phyloP scores from a whole-genome alignment of 306 rosid species.

The Sophora flavescens region DNA sequence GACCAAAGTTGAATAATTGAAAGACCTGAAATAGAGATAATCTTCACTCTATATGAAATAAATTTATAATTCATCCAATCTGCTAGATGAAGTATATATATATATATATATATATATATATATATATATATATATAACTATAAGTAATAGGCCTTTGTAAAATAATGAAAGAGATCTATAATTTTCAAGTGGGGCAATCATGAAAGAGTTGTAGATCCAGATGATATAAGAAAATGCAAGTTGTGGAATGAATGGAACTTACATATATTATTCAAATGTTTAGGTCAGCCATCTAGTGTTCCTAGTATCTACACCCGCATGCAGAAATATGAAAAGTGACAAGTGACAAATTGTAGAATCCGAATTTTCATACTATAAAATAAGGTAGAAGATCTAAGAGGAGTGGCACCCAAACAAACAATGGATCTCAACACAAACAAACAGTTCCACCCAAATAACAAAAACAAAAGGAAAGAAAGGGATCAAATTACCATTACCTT shows the following conservation, averaged over 20 bases:
- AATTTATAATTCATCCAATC: not conserved
- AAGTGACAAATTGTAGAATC: conserved; percentile 13
- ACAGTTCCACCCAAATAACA: not conserved
- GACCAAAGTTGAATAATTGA: not conserved
- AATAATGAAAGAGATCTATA: conserved; percentile 44
- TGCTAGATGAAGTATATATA: not conserved
- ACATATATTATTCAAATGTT: conserved; percentile 10
- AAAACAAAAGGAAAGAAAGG: not conserved
- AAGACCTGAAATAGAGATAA: not conserved
- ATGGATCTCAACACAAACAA: conserved; percentile 40
- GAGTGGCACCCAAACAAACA: not conserved
- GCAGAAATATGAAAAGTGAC: not conserved
- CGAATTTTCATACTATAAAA: conserved; percentile 2
- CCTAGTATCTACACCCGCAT: conserved; percentile 2
- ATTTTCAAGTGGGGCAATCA: conserved; percentile 11
- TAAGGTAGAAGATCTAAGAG: conserved; percentile 48
- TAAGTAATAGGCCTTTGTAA: not conserved
- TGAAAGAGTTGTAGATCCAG: conserved; percentile 10
- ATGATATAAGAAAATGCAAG: conserved; percentile 6
- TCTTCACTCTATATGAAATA: no score
- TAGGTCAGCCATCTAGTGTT: not conserved
- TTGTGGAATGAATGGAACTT: not conserved
- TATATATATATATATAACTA: not conserved
- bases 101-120: not conserved
- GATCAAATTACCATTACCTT: not conserved